Conservation (phyloP, 345 rosid species). For the Gossypium rotundifolium region DNA sequence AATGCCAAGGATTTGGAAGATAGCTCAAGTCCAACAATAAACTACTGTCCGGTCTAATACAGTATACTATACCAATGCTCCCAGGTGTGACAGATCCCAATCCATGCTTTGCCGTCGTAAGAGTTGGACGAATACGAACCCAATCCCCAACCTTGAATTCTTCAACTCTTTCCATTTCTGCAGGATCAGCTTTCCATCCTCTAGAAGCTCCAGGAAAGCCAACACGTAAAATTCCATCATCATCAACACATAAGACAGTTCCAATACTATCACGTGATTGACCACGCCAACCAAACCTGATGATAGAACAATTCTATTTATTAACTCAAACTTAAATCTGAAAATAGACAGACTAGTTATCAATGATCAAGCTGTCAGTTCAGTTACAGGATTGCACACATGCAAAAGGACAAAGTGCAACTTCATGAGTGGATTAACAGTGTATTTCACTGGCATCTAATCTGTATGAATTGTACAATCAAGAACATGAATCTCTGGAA, state of each 20-base stretch:
- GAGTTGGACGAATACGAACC: conserved; percentile 94
- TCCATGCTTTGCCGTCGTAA: conserved; percentile 88
- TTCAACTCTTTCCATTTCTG: conserved; percentile 98
- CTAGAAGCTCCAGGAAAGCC: conserved; percentile 99
- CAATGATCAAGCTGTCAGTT: neutral
- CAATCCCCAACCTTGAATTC: conserved; percentile 99
- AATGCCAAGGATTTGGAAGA: conserved; percentile 85
- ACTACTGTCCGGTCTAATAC: conserved; percentile 94
- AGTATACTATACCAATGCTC: conserved; percentile 90
- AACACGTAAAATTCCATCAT: conserved; percentile 95
- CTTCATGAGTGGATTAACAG: neutral
- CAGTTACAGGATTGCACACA: neutral
- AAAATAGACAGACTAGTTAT: neutral
- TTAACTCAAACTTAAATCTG: neutral
- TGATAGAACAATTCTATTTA: conserved; percentile 17
- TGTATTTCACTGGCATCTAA: neutral
- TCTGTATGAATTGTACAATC: neutral
- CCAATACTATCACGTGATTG: conserved; percentile 92
- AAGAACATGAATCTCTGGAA: neutral
- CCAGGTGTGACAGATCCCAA: conserved; percentile 92
- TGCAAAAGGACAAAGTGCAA: neutral
- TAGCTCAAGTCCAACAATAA: conserved; percentile 83
- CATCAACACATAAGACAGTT: conserved; percentile 94
- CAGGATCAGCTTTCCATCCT: conserved; percentile 99
- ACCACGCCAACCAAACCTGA: conserved; percentile 94